Evolutionary conservation across 2,329 filamentous ascomycete genomes (phyloP), one percentile per base, ranked within the genome.

Genomic region (Huntiella bhutanensis): DNA sequence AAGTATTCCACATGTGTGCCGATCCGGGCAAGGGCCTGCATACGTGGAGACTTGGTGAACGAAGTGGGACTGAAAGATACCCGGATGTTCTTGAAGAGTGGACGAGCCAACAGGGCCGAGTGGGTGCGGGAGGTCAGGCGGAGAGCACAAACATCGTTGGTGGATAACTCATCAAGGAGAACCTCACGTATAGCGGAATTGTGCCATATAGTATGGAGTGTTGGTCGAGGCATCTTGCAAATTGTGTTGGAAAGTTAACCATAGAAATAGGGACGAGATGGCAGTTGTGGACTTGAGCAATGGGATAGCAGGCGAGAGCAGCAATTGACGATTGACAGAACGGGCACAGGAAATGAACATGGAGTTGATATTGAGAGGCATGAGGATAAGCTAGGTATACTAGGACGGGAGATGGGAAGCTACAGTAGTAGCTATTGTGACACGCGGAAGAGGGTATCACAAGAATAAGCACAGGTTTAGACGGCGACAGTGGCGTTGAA

Each of bases 1-100:
- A 93, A 68, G 49, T 79, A 79, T 61, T 83, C 77, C 55, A 92
- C 73, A 60, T 88, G 75, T 53, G 77, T 77, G 48, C 85, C 86
- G 55, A 94, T 77, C 51, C 82, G 71, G 50, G 77, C 73, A 48
- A 94, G 68, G 17, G 84, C 83, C 50, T 80, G 75, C 53, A 91
- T 68, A 43, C 81, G 73, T 52, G 75, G 71, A 33, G 78, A 74
- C 54, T 77, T 79, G 44, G 82, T 86, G 58, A 93, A 87, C 49
- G 79, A 79, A 56, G 71, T 80, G 43, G 82, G 66, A 28, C 74
- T 73, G 63, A 87, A 86, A 54, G 74, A 82, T 57, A 84, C 61
- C 56, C 73, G 69, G 58, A 80, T 68, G 60, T 78, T 71, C 53
- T 73, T 64, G 64, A 87, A 87, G 55, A 85, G 69, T 47, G 68